These are phyloP conservation scores for Casaregolazyma suthepensis DNA, from an alignment of 1,139 yeast genomes.

Conservation along the genomic window DNA sequence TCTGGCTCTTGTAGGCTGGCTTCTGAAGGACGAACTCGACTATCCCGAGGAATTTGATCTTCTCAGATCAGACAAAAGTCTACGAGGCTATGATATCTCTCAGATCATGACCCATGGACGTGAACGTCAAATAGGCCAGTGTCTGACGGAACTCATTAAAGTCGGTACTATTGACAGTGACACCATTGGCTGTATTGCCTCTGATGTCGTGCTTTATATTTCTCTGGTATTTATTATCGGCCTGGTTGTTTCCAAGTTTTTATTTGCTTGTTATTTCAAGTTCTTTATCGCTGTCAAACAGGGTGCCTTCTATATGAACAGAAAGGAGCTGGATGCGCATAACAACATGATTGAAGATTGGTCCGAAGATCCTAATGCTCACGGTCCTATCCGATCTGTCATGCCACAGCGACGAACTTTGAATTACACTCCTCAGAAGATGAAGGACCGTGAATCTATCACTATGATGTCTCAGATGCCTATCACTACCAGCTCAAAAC, in stretches of 20 bases:
- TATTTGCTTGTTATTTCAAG: constrained; percentile 81
- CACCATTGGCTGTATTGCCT: constrained; percentile 93
- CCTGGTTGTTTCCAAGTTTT: constrained; percentile 67
- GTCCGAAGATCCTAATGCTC: constrained; percentile 53
- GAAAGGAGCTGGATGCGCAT: constrained; percentile 48
- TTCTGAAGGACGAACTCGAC: constrained; percentile 57
- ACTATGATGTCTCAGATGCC: constrained; percentile 36
- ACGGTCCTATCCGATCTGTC: constrained; percentile 48
- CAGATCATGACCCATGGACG: constrained; percentile 61
- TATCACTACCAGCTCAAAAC: constrained; percentile 30
- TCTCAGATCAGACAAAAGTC: constrained; percentile 47
- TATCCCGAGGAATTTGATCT: constrained; percentile 69
- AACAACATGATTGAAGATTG: constrained; percentile 67
- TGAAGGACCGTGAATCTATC: constrained; percentile 20
- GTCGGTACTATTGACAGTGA: constrained; percentile 88
- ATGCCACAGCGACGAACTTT: constrained; percentile 17
- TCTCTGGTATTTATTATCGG: constrained; percentile 81
- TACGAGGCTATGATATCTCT: constrained; percentile 78
- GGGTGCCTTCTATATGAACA: constrained; percentile 64
- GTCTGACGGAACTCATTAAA: constrained; percentile 79
- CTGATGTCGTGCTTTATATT: constrained; percentile 69
- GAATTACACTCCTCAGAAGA: constrained; percentile 18
- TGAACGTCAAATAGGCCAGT: constrained; percentile 69
- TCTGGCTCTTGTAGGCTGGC: constrained; percentile 67
- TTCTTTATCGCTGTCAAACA: constrained; percentile 76